Base-by-base conservation (phyloP, 768 basidiomycete genomes). In the Leucocoprinus leucothites region DNA sequence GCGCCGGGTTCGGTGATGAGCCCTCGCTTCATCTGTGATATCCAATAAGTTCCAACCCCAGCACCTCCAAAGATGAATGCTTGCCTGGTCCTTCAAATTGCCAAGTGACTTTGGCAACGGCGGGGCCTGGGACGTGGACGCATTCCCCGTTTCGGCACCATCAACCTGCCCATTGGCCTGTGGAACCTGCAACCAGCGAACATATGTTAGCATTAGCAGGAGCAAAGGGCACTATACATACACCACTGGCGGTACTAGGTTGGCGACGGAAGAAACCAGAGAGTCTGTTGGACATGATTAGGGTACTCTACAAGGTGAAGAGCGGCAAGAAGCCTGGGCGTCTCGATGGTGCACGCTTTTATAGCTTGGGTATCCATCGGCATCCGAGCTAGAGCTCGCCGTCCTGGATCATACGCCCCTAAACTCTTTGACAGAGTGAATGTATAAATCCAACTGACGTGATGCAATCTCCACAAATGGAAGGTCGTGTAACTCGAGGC, bases 61-160 rank as follows among this genome's bases (percentile, higher is more conserved):
- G 5, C 2, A 31, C 11, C 24, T 41, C 25, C 42, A 13, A 3
- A 47, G 35, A 24, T 22, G 2, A 14, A 43, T 38, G 19, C 66
- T 11, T 16, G 79, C 80, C 66, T 74, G 72, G 9, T 76, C 74
- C 28, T 72, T 68, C 51, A 81, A 72, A 41, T 74, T 74, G 26
- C 70, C 70, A 55, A 81, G 63, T 24, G 68, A 62, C 57, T 73
- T 73, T 14, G 69, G 67, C 0, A 38, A 51, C 59, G 34, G 60
- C 50, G 16, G 65, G 48, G 38, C 38, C 14, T 38, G 38, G 14
- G 45, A 8, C 16, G 59, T 44, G n/a, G 48, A 35, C 6, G 55
- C 57, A n/a, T n/a, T n/a, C n/a, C n/a, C n/a, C 16, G 57, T 48
- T 31, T 51, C 58, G 1, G 24, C 28, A 9, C 53, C 58, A 57